A percentile compares a stretch with the other conserved stretches of the same genome.
Evolutionary conservation across 2,329 filamentous ascomycete genomes (phyloP).

Genomic region (Beauveria sp.): DNA sequence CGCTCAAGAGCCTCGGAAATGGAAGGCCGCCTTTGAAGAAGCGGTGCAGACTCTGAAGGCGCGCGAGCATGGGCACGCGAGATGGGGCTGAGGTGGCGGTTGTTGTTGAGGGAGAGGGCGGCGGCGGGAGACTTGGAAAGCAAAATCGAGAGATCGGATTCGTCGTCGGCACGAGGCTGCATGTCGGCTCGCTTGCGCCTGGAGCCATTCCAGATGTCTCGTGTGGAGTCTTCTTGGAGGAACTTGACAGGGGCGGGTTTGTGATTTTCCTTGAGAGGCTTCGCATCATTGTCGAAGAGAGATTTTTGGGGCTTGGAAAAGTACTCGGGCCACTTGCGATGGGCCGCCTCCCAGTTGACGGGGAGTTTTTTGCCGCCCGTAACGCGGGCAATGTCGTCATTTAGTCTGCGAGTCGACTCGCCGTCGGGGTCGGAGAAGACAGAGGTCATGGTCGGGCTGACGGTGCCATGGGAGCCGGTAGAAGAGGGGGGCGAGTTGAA

Average conservation of each 20-base stretch:
- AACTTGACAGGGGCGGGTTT: conserved; percentile 27
- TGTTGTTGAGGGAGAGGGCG: conserved; percentile 20
- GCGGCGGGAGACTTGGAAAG: conserved; percentile 32
- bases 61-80: conserved; percentile 27
- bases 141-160: conserved; percentile 40
- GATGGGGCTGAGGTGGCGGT: conserved; percentile 31
- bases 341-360: conserved; percentile 37
- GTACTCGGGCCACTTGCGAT: conserved; percentile 47
- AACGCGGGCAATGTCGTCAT: conserved; percentile 39
- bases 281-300: conserved; percentile 24
- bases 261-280: conserved; percentile 39
- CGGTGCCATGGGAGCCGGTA: conserved; percentile 49
- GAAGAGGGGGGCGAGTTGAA: conserved; percentile 53
- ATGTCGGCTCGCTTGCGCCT: conserved; percentile 40
- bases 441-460: conserved; percentile 45
- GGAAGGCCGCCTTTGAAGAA: conserved; percentile 21
- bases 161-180: conserved; percentile 46
- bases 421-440: conserved; percentile 45
- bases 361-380: conserved; percentile 31
- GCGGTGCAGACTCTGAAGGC: conserved; percentile 21
- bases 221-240: conserved; percentile 32
- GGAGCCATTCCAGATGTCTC: conserved; percentile 31
- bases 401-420: conserved; percentile 45
- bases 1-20: conserved; percentile 27
- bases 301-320: conserved; percentile 32